These are phyloP conservation scores for Aspergillus sojae DNA, from an alignment of 2,329 filamentous ascomycete genomes.

Conservation along the genomic window DNA sequence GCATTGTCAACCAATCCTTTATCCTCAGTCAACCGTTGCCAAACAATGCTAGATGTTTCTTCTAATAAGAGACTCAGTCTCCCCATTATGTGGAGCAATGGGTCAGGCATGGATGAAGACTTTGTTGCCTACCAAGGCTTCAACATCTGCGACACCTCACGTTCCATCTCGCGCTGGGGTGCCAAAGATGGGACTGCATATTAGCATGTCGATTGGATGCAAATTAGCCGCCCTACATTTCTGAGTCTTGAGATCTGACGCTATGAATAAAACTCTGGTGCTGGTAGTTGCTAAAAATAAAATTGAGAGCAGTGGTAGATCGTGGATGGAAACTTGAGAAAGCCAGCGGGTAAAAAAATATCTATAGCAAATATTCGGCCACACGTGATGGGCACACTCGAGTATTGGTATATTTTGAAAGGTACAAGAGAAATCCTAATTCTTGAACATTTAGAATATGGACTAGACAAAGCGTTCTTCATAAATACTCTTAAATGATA, in stretches of 20 bases:
- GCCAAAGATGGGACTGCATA: slow-evolving; percentile 3
- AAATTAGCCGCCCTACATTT: neutral
- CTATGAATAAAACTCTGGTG: neutral
- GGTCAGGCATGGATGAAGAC: neutral
- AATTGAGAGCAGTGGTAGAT: neutral
- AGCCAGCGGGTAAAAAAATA: neutral
- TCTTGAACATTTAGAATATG: neutral
- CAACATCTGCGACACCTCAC: slow-evolving; percentile 12
- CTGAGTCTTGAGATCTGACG: neutral
- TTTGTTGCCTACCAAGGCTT: slow-evolving; percentile 9
- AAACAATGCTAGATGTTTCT: slow-evolving; percentile 6
- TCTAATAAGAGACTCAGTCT: slow-evolving; percentile 3
- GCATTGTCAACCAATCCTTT: slow-evolving; percentile 28
- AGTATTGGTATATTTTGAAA: no score
- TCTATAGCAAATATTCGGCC: neutral
- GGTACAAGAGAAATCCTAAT: neutral
- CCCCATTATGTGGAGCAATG: neutral
- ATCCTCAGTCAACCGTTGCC: neutral
- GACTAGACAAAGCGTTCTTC: neutral
- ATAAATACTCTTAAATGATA: neutral
- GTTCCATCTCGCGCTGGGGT: slow-evolving; percentile 19
- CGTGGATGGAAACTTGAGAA: neutral
- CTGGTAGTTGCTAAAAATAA: neutral
- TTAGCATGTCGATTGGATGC: neutral
- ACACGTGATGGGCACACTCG: neutral